A percentile compares a stretch with the other conserved stretches of the same genome.
Conservation (phyloP, 2,329 filamentous ascomycete species). For the Teratosphaeria destructans region DNA sequence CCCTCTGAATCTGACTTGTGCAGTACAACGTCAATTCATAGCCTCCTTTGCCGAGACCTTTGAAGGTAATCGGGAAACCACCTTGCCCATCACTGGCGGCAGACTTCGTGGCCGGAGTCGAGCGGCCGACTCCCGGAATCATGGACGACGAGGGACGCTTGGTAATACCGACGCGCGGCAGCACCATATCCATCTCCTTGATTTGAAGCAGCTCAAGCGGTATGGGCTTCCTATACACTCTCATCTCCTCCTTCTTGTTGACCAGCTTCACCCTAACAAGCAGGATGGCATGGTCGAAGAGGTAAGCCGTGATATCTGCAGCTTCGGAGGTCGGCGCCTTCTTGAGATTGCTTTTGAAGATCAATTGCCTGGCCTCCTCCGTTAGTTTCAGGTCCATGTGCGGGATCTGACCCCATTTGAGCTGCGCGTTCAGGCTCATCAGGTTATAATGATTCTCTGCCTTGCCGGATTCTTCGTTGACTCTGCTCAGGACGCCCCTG, state of each 20-base stretch:
- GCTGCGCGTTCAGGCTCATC: slow-evolving; percentile 78
- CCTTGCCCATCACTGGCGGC: slow-evolving; percentile 14
- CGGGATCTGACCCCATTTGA: slow-evolving; percentile 83
- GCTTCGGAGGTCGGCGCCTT: slow-evolving; percentile 76
- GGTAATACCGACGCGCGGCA: slow-evolving; percentile 65
- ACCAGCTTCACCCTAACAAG: slow-evolving; percentile 83
- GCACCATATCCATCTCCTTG: slow-evolving; percentile 92
- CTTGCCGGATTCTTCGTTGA: slow-evolving; percentile 92
- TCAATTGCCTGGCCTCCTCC: slow-evolving; percentile 81
- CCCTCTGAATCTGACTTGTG: slow-evolving; percentile 70
- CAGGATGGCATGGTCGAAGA: slow-evolving; percentile 92
- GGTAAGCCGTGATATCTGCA: slow-evolving; percentile 80
- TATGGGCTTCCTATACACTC: slow-evolving; percentile 91
- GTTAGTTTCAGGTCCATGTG: slow-evolving; percentile 89
- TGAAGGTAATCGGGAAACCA: slow-evolving; percentile 82
- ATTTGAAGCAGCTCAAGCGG: slow-evolving; percentile 88
- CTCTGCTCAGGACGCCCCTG: slow-evolving; percentile 72
- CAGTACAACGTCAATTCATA: slow-evolving; percentile 89
- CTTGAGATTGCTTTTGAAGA: slow-evolving; percentile 91
- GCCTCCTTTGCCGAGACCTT: slow-evolving; percentile 87
- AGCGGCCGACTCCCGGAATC: slow-evolving; percentile 45
- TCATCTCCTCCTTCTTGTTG: slow-evolving; percentile 88
- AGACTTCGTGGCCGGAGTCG: slow-evolving; percentile 37
- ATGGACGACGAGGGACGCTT: slow-evolving; percentile 85
- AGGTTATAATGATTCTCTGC: slow-evolving; percentile 97